phyloP scores from a whole-genome alignment of 2,329 filamentous ascomycete species.

The Verticillium dahliae region DNA sequence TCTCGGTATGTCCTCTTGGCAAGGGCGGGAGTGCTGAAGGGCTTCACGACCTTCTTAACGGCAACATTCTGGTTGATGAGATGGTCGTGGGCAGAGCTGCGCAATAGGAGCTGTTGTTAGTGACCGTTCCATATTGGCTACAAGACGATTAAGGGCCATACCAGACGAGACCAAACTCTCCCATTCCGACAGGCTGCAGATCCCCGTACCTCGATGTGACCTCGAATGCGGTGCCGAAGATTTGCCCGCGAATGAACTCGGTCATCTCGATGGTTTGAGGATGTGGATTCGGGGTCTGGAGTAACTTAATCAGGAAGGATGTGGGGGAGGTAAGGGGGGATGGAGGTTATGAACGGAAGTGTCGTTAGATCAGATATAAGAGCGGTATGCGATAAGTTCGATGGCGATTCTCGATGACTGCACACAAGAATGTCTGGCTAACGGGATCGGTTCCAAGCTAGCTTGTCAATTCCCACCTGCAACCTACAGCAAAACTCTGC shows the following conservation, averaged over 20 bases:
- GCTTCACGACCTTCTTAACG: constrained; percentile 99
- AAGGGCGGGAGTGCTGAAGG: constrained; percentile 96
- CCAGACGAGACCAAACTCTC: constrained; percentile 97
- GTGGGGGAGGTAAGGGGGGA: too few species aligned
- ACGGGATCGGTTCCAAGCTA: too few species aligned
- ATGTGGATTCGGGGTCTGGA: too few species aligned
- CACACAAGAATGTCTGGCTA: too few species aligned
- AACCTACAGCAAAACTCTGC: too few species aligned
- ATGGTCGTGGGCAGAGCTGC: constrained; percentile 92
- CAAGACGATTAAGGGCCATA: constrained; percentile 40
- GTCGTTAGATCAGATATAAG: too few species aligned
- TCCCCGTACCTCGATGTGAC: constrained; percentile 98
- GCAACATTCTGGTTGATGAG: constrained; percentile 95
- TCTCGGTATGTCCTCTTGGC: constrained; percentile 97
- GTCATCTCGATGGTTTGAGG: constrained; percentile 61
- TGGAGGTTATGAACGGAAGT: too few species aligned
- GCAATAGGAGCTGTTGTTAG: not conserved
- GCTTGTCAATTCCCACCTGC: too few species aligned
- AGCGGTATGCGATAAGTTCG: too few species aligned
- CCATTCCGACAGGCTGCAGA: constrained; percentile 97
- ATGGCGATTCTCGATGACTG: too few species aligned
- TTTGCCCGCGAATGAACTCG: constrained; percentile 98
- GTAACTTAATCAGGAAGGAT: too few species aligned
- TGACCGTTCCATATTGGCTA: constrained; percentile 4
- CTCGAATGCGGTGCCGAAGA: constrained; percentile 99